Evolutionary conservation across 31 red algal genomes (phyloP).

Genomic region (Asparagopsis taxiformis): DNA sequence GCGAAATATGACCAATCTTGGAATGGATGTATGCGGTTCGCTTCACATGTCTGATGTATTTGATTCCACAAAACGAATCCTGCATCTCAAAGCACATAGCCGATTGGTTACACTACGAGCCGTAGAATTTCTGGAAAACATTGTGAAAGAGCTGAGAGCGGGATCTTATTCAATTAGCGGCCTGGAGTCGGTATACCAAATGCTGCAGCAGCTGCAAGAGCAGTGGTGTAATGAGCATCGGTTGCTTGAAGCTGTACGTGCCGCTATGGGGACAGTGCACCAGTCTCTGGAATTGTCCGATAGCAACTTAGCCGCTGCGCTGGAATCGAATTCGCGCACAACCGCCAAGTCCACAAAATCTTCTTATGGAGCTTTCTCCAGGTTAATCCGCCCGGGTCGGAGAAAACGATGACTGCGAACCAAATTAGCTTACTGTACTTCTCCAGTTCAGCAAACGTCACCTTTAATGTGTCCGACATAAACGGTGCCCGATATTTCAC

Average conservation of each 20-base stretch:
- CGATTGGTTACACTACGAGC: slow-evolving; percentile 12
- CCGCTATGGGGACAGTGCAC: slow-evolving; percentile 8
- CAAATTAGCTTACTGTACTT: too few species aligned
- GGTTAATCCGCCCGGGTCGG: too few species aligned
- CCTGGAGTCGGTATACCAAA: not conserved
- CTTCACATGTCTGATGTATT: slow-evolving; percentile 50
- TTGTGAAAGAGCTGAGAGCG: slow-evolving; percentile 18
- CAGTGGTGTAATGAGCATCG: slow-evolving; percentile 13
- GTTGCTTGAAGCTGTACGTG: slow-evolving; percentile 7
- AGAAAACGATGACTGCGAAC: too few species aligned
- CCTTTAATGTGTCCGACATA: too few species aligned
- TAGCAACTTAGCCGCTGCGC: too few species aligned
- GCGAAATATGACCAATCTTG: slow-evolving; percentile 22
- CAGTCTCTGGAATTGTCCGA: too few species aligned
- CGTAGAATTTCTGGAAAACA: slow-evolving; percentile 18
- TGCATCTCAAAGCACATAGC: not conserved
- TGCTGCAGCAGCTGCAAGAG: slow-evolving; percentile 10
- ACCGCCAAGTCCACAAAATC: too few species aligned
- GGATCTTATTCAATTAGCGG: slow-evolving; percentile 5
- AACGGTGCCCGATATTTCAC: too few species aligned
- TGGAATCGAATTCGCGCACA: too few species aligned
- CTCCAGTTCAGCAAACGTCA: too few species aligned
- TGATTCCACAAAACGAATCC: slow-evolving; percentile 1
- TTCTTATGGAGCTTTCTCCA: too few species aligned
- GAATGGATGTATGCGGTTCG: slow-evolving; percentile 45